Evolutionary conservation across 495 filamentous ascomycete genomes (phyloP).

Genomic region (Chaetomium cochliodes): DNA sequence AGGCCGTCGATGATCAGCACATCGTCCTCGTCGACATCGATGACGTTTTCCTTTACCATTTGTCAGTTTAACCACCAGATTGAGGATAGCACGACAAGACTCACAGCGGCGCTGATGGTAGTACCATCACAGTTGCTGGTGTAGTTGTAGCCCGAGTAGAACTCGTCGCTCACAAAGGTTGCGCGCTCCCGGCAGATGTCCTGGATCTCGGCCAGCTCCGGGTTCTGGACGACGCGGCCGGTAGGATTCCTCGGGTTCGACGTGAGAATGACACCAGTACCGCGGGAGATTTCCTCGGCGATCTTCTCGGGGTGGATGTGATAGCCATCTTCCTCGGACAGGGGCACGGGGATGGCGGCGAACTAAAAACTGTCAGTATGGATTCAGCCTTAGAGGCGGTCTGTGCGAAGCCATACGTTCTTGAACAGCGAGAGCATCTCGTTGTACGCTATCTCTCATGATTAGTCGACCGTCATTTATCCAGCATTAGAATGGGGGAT

Average conservation of each 20-base stretch:
- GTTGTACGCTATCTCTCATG: slow-evolving; percentile 65
- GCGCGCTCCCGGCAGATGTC: slow-evolving; percentile 87
- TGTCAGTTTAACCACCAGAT: neutral
- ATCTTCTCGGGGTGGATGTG: slow-evolving; percentile 92
- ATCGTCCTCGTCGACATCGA: slow-evolving; percentile 64
- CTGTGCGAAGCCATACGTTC: slow-evolving; percentile 58
- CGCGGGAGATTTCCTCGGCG: slow-evolving; percentile 82
- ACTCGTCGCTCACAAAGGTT: slow-evolving; percentile 92
- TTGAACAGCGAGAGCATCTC: slow-evolving; percentile 94
- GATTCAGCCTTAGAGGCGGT: neutral
- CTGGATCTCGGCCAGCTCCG: slow-evolving; percentile 82
- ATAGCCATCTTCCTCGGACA: slow-evolving; percentile 79
- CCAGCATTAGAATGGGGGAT: too few species aligned
- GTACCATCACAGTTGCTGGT: slow-evolving; percentile 84
- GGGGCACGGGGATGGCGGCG: slow-evolving; percentile 82
- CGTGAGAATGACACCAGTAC: slow-evolving; percentile 83
- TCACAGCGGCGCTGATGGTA: slow-evolving; percentile 73
- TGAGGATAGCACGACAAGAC: neutral
- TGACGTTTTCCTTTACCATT: slow-evolving; percentile 61
- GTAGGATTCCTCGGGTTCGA: slow-evolving; percentile 98
- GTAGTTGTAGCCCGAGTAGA: slow-evolving; percentile 96
- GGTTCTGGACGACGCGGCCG: slow-evolving; percentile 77
- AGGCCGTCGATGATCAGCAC: slow-evolving; percentile 94
- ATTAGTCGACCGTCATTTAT: slow-evolving; percentile 3
- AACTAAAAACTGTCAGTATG: slow-evolving; percentile 56